These are phyloP conservation scores for Baffinella frigidus DNA, from an alignment of 208 protist species.

Conservation along the genomic window DNA sequence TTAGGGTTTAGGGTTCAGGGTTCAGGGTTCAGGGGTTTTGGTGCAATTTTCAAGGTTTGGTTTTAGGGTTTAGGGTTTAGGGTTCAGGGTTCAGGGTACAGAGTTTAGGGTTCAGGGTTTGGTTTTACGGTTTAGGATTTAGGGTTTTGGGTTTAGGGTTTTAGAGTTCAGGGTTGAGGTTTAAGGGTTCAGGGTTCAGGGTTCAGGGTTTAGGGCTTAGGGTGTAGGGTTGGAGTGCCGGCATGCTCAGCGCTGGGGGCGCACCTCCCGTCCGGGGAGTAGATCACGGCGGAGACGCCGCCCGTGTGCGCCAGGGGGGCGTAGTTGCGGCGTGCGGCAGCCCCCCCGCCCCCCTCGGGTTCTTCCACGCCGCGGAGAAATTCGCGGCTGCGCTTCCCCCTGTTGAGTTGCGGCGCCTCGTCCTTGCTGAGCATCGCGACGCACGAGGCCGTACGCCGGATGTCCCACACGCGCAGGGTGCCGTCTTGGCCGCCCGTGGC, in stretches of 20 bases:
- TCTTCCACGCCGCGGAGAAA: not conserved
- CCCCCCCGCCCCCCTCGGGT: not conserved
- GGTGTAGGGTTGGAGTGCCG: no score
- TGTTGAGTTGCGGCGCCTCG: not conserved
- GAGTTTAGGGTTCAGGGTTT: no score
- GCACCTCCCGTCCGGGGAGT: not conserved
- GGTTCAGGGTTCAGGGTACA: no score
- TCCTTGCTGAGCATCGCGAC: not conserved
- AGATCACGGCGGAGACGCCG: not conserved
- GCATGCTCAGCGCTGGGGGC: not conserved
- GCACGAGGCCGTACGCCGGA: not conserved
- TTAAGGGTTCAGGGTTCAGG: no score
- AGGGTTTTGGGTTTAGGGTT: no score
- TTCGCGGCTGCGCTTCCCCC: not conserved
- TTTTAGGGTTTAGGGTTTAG: no score
- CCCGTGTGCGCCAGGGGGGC: not conserved
- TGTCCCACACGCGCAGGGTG: slow-evolving; percentile 11
- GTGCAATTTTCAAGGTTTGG: no score
- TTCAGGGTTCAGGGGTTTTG: no score
- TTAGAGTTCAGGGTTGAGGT: no score
- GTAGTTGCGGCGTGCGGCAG: not conserved
- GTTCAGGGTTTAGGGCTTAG: no score
- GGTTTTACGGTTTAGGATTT: no score
- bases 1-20: no score
- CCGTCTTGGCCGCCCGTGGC: not conserved